A percentile compares a stretch with the other conserved stretches of the same genome.
Evolutionary conservation across 306 rosid genomes (phyloP).

Genomic region (Vicia villosa): DNA sequence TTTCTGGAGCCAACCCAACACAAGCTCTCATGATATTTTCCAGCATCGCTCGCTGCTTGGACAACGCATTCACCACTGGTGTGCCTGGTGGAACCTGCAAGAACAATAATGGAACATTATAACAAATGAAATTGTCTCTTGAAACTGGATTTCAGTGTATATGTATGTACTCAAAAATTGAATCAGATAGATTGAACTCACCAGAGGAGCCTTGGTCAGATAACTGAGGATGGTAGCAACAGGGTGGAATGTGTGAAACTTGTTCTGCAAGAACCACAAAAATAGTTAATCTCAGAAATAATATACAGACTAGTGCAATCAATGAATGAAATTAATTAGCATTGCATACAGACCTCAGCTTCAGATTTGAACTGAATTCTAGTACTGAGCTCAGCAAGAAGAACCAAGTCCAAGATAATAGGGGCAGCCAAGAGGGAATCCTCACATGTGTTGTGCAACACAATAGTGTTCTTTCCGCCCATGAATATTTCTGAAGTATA

Average conservation of each 20-base stretch:
- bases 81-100: conserved; percentile 96
- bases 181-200: conserved; percentile 48
- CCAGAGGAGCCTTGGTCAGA: conserved; percentile 96
- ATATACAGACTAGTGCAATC: neutral
- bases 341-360: conserved; percentile 63
- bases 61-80: conserved; percentile 95
- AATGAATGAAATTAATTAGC: neutral
- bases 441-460: conserved; percentile 98
- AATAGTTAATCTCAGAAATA: neutral
- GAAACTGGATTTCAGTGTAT: conserved; percentile 7
- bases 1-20: conserved; percentile 98
- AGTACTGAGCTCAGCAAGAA: conserved; percentile 97
- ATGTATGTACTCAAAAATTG: neutral
- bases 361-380: conserved; percentile 89
- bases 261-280: conserved; percentile 60
- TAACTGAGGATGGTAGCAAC: conserved; percentile 95
- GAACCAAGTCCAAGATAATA: conserved; percentile 91
- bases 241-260: conserved; percentile 95
- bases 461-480: conserved; percentile 95
- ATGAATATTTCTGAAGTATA: conserved; percentile 97
- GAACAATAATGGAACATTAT: neutral
- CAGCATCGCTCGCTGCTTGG: conserved; percentile 98
- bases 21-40: conserved; percentile 97
- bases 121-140: neutral
- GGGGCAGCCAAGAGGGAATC: conserved; percentile 99